Evolutionary conservation across 2,329 filamentous ascomycete species (phyloP), one percentile per base, ranked within the genome.

Genomic region (Botryotinia convoluta): DNA sequence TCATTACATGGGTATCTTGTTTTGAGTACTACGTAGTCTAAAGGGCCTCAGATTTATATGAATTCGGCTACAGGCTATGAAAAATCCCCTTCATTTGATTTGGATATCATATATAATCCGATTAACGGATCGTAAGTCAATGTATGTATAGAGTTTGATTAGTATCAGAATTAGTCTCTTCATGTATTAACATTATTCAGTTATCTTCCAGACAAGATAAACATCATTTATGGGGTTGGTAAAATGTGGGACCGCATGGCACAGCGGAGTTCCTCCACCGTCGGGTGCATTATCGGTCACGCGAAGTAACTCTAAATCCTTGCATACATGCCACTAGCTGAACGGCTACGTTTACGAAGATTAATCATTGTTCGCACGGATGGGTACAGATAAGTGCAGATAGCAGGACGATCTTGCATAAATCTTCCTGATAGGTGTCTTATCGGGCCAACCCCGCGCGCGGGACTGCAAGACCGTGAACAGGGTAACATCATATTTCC

Each of bases 391-490:
- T 61, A 70, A 61, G 26, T 61, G 14, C 39, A 70, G 54, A 59
- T 62, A 65, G 35, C n/a, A 60, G 48, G 62, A 72, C 20, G 48
- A 51, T 60, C 63, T 37, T 59, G 35, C 26, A 37, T 29, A 67
- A 45, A 59, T 45, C 4, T 9, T 54, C 10, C n/a, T 20, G 70
- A 72, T 72, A 67, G 64, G 42, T 59, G 44, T 71, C 72, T 57
- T 71, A 59, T 73, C 72, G 26, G 45, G 26, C 5, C n/a, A 37
- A 70, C 72, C 72, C 72, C 59, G 67, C 67, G 35, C 45, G 72
- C 72, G 72, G 72, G 45, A 68, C 44, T 63, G 42, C 57, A 73
- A 73, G 65, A 32, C 72, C 67, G 72, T 39, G 26, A 69, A 62
- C 57, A 71, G 16, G 57, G 37, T 20, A 71, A 51, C 26, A 37